Evolutionary conservation across 768 basidiomycete species (phyloP).

Genomic region (Lentinula raphanica): DNA sequence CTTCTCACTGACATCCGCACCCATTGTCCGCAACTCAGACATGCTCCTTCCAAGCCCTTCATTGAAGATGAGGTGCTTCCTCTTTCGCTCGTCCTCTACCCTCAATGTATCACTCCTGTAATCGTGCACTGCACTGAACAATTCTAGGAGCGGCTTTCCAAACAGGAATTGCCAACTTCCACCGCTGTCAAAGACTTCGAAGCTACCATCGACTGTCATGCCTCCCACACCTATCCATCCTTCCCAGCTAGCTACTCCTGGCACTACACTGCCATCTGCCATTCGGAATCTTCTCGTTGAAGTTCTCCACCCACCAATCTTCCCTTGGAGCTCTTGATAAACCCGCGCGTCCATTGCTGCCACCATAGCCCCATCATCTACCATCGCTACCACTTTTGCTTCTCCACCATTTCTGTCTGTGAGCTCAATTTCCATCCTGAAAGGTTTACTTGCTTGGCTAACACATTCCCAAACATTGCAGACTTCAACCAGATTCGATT

Average conservation of each 20-base stretch:
- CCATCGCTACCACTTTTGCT: neutral
- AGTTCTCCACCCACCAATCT: neutral
- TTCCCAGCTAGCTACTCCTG: neutral
- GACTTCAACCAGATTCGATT: neutral
- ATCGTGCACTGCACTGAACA: too few species aligned
- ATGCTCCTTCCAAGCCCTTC: too few species aligned
- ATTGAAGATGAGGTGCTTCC: too few species aligned
- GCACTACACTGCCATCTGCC: conserved; percentile 1
- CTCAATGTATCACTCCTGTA: too few species aligned
- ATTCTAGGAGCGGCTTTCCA: too few species aligned
- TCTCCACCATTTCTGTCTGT: neutral
- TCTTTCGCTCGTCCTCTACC: too few species aligned
- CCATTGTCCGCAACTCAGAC: too few species aligned
- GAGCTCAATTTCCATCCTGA: neutral
- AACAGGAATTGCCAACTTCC: too few species aligned
- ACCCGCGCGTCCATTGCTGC: conserved; percentile 1
- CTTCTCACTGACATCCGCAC: too few species aligned
- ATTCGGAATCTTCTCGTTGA: neutral
- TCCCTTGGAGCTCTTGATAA: neutral
- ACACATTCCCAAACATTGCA: neutral
- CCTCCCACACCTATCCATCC: too few species aligned
- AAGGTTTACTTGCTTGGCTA: neutral
- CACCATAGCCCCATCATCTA: conserved; percentile 8
- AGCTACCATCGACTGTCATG: too few species aligned
- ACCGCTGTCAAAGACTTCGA: too few species aligned